Evolutionary conservation across 192 early-diverging fungal species (phyloP), one percentile per base, ranked within the genome.

Genomic region (Entophlyctis luteolus): DNA sequence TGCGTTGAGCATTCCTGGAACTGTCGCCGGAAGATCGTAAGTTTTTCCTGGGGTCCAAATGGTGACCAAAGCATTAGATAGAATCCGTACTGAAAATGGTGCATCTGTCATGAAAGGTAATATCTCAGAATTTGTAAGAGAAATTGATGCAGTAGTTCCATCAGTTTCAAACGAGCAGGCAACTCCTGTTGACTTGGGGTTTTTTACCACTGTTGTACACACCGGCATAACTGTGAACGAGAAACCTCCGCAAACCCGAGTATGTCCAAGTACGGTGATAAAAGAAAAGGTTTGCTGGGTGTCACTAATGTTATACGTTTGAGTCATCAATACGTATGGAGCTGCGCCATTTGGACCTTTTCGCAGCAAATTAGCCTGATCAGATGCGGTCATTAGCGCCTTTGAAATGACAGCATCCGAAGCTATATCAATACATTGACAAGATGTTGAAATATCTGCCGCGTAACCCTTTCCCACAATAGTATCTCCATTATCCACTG

Each of bases 61-160:
- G 8, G 65, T 42, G 18, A 20, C 0, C 16, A 67, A 29, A 16
- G 52, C 22, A 37, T 57, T 22, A 27, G 10, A 27, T 4, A 57
- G 25, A 12, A 39, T 39, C 12, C 12, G 10, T 16, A 20, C 45
- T n/a, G 6, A 20, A 12, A 55, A 39, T 55, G 31, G n/a, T 39
- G 25, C 1, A 37, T n/a, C 31, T 22, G 50, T 16, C 12, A 35
- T 20, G 34, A 12, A 39, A 12, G 38, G 22, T 14, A 22, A 12
- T 3, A 67, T 25, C 29, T 57, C 33, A 2, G 65, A 38, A 18
- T 18, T 28, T 6, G 33, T 33, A 22, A 67, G 50, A 22, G 65
- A 50, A 39, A 67, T 67, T 12, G 53, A 58, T 2, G 65, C 65
- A 2, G 65, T 67, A 5, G 65, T 67, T 37, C 65, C 65, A 37